Evolutionary conservation across 495 filamentous ascomycete species (phyloP).

Genomic region (Pseudoneurospora amorphoporcata): DNA sequence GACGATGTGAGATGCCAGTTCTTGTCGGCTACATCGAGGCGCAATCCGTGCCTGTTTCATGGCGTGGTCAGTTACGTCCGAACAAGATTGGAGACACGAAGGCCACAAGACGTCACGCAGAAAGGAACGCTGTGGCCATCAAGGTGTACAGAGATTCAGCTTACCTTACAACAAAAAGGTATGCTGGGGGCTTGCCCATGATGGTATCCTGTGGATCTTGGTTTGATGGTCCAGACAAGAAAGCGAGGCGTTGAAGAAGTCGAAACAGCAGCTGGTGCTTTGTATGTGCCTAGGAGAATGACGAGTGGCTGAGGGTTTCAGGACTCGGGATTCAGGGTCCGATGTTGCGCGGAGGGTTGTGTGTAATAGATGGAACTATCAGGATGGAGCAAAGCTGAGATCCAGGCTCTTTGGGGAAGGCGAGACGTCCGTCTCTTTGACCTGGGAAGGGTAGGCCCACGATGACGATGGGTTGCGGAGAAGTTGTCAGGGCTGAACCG

Average conservation of each 20-base stretch:
- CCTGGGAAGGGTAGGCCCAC: background rate
- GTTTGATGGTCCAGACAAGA: background rate
- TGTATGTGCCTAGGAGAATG: background rate
- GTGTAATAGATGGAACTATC: background rate
- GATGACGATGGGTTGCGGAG: background rate
- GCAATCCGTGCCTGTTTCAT: constrained; percentile 66
- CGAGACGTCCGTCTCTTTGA: background rate
- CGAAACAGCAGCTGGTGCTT: background rate
- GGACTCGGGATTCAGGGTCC: background rate
- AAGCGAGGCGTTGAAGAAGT: background rate
- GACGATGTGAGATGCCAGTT: constrained; percentile 93
- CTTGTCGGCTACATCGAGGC: constrained; percentile 86
- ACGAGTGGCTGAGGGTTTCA: background rate
- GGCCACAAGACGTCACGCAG: background rate
- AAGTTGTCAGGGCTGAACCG: background rate
- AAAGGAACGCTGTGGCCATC: background rate
- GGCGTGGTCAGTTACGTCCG: background rate
- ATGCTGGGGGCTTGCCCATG: constrained; percentile 40
- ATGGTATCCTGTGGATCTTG: background rate
- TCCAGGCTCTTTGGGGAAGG: background rate
- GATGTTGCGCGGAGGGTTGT: background rate
- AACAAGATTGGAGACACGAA: background rate
- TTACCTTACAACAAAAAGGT: constrained; percentile 72
- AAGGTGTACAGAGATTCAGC: constrained; percentile 11
- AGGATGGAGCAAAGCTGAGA: background rate